Base-by-base conservation (phyloP, 1,139 yeast species). In the Lodderomyces margitis region DNA sequence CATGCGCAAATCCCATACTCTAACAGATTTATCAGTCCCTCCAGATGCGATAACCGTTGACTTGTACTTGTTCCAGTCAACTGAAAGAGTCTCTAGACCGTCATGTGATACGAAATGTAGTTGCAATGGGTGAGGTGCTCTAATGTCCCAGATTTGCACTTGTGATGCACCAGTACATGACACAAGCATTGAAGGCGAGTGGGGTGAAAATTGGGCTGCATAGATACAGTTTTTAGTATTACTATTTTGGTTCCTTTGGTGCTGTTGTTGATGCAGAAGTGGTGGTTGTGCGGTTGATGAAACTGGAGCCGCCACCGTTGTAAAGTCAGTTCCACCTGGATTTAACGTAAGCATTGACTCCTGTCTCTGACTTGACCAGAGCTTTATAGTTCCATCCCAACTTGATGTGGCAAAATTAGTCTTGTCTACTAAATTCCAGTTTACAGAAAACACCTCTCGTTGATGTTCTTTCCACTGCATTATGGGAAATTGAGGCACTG, bases 51-150 rank as follows among this genome's bases (percentile, higher is more conserved):
- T 68, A 0, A 87, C 77, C 2, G 83, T 75, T 1, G 88, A 75
- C 51, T 87, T 74, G 62, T 92, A 92, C 61, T 91, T 89, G 66
- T 92, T 92, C 83, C 92, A 91, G 66, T 89, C 97, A 47, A 91
- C 78, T 3, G 85, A 68, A 37, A 92, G 70, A 6, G 87, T 75
- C 58, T 92, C 98, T 42, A 87, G 71, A 1, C 95, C 95, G 9
- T 81, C 77, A 57, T 89, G 96, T 2, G 88, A 84, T 14, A 81
- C 64, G 50, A 74, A 81, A 52, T 81, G 85, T 40, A 75, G 57
- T 49, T 76, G 79, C n/a, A 83, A 67, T 2, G 84, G 81, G 19
- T 70, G 67, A 3, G 89, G 80, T 0, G 80, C 65, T 48, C 97
- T 70, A n/a, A 81, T 72, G 56, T 92, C 98, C 89, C 96, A 91